Evolutionary conservation across 345 rosid genomes (phyloP).

Genomic region (Gynandropsis gynandra): DNA sequence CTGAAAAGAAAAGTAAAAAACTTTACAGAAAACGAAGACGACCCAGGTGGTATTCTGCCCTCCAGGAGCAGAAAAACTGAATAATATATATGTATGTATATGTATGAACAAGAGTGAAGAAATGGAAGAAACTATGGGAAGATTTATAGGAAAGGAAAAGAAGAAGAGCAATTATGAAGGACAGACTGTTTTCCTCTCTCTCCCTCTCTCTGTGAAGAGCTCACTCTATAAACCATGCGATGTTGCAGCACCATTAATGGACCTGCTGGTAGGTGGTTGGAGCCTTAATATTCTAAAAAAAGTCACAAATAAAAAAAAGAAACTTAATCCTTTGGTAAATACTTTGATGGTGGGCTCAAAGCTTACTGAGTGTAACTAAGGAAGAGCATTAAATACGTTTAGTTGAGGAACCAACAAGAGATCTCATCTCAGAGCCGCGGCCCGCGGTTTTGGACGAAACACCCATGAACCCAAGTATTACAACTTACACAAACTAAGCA

Average conservation of each 20-base stretch:
- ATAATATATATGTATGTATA: no score
- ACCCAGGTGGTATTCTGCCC: conserved; percentile 1
- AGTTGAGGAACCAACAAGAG: conserved; percentile 48
- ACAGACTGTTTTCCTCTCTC: conserved; percentile 39
- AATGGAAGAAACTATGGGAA: conserved; percentile 22
- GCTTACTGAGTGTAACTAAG: conserved; percentile 13
- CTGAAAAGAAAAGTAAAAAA: conserved; percentile 2
- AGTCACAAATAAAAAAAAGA: background rate
- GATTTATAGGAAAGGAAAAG: conserved; percentile 41
- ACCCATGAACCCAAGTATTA: conserved; percentile 20
- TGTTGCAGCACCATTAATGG: conserved; percentile 48
- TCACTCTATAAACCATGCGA: conserved; percentile 27
- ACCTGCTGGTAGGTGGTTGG: conserved; percentile 33
- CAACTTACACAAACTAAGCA: conserved; percentile 25
- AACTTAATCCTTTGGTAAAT: background rate
- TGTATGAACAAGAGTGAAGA: conserved; percentile 6
- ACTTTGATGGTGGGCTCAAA: conserved; percentile 7
- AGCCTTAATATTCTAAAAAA: conserved; percentile 17
- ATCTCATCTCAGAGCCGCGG: conserved; percentile 4
- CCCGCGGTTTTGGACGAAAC: conserved; percentile 24
- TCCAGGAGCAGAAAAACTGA: background rate
- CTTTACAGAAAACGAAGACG: conserved; percentile 7
- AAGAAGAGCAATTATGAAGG: conserved; percentile 44
- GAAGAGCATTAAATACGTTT: conserved; percentile 58
- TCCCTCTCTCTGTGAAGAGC: conserved; percentile 11